phyloP scores from a whole-genome alignment of 202 grass and related monocot genomes.

The Digitaria exilis region DNA sequence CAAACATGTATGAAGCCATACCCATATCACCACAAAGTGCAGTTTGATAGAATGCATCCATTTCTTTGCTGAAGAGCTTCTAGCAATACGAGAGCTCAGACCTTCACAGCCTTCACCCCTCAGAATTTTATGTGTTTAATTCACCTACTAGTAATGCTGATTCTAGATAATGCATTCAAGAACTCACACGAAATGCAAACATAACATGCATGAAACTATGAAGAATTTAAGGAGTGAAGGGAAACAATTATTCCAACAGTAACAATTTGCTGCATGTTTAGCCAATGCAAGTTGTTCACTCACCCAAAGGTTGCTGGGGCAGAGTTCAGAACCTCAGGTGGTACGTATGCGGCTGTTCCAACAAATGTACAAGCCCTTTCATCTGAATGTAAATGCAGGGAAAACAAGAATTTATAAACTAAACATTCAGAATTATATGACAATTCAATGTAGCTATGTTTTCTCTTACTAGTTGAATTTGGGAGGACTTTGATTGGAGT shows the following conservation, averaged over 20 bases:
- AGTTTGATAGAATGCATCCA: background rate
- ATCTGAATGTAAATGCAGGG: slow-evolving; percentile 48
- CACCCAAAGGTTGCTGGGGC: slow-evolving; percentile 91
- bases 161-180: slow-evolving; percentile 1
- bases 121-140: slow-evolving; percentile 11
- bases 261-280: background rate
- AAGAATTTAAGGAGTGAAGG: background rate
- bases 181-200: background rate
- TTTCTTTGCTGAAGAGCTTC: background rate
- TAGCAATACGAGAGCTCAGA: background rate
- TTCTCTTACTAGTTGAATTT: slow-evolving; percentile 82
- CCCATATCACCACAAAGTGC: slow-evolving; percentile 7
- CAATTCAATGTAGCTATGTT: slow-evolving; percentile 8
- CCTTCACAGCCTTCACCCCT: background rate
- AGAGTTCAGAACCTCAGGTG: slow-evolving; percentile 96
- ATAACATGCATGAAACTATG: slow-evolving; percentile 9
- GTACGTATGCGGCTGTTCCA: slow-evolving; percentile 94
- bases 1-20: background rate
- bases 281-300: slow-evolving; percentile 37
- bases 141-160: no score
- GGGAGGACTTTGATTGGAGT: slow-evolving; percentile 83
- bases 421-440: background rate
- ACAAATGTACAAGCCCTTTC: slow-evolving; percentile 99
- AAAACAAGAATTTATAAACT: slow-evolving; percentile 23
- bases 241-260: slow-evolving; percentile 7